phyloP scores from a whole-genome alignment of 441 rosid species.

The Populus hybrid region DNA sequence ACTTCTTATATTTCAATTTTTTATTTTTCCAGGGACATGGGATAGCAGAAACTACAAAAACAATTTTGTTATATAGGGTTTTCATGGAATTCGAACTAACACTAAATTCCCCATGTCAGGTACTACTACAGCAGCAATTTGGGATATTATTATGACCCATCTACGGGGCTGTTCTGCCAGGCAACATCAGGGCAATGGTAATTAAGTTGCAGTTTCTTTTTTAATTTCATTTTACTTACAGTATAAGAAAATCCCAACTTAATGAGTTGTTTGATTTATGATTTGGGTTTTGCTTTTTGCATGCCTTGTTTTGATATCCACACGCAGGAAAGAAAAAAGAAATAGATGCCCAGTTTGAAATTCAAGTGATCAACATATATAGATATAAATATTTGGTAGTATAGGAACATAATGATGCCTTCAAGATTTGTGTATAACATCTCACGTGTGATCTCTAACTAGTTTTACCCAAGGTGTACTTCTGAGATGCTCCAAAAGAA shows the following conservation, averaged over 20 bases:
- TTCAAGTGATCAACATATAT: background rate
- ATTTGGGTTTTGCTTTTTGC: background rate
- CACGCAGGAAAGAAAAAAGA: background rate
- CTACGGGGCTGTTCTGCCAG: slow-evolving; percentile 73
- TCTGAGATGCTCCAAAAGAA: background rate
- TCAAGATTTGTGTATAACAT: background rate
- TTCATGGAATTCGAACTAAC: background rate
- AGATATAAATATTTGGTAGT: background rate
- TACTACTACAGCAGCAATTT: slow-evolving; percentile 88
- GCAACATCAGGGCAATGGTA: slow-evolving; percentile 93
- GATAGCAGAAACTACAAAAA: background rate
- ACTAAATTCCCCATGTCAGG: slow-evolving; percentile 35
- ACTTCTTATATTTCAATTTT: background rate
- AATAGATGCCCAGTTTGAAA: background rate
- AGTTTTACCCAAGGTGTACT: background rate
- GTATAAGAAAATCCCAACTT: background rate
- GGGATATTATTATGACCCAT: slow-evolving; percentile 89
- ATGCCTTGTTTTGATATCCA: background rate
- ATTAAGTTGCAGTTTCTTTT: slow-evolving; percentile 7
- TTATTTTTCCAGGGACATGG: background rate
- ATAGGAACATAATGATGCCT: background rate
- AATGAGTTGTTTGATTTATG: background rate
- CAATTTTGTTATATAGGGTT: background rate
- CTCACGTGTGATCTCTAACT: background rate
- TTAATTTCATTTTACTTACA: background rate